These are phyloP conservation scores for Pseudofabraea citricarpa DNA, from an alignment of 2,329 filamentous ascomycete species.

Conservation along the genomic window DNA sequence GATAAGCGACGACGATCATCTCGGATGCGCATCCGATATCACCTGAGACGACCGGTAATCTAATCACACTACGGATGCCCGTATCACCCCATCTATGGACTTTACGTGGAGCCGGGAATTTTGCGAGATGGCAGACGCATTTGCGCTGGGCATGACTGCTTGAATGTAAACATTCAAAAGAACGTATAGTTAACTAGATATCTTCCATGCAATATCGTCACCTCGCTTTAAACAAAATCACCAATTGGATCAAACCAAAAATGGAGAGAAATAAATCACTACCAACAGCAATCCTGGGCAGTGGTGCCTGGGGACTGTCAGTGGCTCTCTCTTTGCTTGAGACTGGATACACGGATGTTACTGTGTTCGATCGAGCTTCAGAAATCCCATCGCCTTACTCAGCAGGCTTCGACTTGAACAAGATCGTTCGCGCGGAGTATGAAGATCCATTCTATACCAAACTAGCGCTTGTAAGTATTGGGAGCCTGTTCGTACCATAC, in stretches of 20 bases:
- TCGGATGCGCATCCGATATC: background rate
- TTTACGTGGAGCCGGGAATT: background rate
- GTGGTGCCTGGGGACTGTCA: background rate
- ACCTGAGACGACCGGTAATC: background rate
- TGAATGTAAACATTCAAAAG: background rate
- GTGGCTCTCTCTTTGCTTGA: background rate
- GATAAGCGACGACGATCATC: background rate
- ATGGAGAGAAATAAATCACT: background rate
- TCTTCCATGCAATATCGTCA: background rate
- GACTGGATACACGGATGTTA: background rate
- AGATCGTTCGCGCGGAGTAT: slow-evolving; percentile 55
- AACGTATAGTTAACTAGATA: background rate
- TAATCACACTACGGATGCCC: background rate
- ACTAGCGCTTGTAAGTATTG: slow-evolving; percentile 29
- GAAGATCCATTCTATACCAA: slow-evolving; percentile 52
- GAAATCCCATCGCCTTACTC: slow-evolving; percentile 31
- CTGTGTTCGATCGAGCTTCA: background rate
- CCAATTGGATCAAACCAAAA: background rate
- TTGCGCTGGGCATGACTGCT: background rate
- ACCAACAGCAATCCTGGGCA: background rate
- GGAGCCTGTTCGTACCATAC: background rate
- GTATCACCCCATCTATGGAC: background rate
- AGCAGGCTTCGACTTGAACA: slow-evolving; percentile 54
- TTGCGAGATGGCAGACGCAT: background rate
- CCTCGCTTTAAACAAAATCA: background rate